These are phyloP conservation scores for Paraphoma chrysanthemicola DNA, from an alignment of 2,329 filamentous ascomycete genomes.

Conservation along the genomic window DNA sequence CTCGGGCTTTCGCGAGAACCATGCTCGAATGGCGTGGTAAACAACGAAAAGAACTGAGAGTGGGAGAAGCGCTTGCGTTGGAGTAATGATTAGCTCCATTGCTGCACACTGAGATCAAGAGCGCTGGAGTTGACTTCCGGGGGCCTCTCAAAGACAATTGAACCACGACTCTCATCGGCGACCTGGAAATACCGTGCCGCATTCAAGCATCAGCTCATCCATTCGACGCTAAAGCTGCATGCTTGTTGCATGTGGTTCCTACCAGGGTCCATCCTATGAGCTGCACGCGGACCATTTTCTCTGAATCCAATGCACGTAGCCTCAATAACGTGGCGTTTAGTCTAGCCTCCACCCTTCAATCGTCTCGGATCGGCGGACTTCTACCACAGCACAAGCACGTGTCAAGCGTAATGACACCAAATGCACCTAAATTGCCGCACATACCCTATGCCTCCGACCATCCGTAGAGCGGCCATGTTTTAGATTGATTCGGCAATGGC, in stretches of 20 bases:
- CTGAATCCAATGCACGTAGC: background rate
- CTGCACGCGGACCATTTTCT: background rate
- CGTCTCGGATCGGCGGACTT: background rate
- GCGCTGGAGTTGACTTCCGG: background rate
- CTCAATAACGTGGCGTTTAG: background rate
- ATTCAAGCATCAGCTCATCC: background rate
- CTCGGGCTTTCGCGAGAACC: constrained; percentile 10
- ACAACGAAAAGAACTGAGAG: constrained; percentile 16
- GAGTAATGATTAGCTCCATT: constrained; percentile 23
- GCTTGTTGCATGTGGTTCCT: background rate
- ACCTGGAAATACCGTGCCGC: background rate
- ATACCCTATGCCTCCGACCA: background rate
- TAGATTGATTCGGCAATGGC: background rate
- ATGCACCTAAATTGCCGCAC: background rate
- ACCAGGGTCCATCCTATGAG: background rate
- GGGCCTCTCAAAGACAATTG: background rate
- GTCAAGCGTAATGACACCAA: background rate
- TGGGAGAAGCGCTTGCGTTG: constrained; percentile 17
- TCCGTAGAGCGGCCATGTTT: background rate
- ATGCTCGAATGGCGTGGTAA: constrained; percentile 14
- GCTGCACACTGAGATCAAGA: background rate
- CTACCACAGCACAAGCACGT: background rate
- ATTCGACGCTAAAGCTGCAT: background rate
- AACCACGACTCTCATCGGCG: background rate
- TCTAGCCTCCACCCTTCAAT: background rate